Evolutionary conservation across 1,284 basidiomycete species (phyloP).

Genomic region (Veloporphyrellus conicus): DNA sequence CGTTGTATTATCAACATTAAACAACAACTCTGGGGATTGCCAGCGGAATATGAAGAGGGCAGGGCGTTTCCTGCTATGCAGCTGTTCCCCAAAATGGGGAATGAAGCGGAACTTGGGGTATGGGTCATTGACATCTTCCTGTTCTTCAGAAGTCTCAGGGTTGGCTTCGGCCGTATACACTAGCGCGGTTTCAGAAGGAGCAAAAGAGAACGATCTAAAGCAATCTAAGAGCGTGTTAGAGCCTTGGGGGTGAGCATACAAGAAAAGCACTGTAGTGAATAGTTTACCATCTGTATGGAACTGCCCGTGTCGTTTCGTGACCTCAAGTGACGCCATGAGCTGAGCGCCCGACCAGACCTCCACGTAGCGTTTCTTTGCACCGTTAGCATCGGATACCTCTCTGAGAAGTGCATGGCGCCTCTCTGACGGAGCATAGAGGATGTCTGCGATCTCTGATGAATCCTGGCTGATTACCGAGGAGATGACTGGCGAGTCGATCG

Average conservation of each 20-base stretch:
- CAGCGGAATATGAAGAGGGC: conserved; percentile 49
- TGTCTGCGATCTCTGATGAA: conserved; percentile 41
- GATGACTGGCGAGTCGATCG: conserved; percentile 14
- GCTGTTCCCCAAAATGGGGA: conserved; percentile 55
- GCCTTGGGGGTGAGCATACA: not conserved
- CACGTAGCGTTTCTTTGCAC: conserved; percentile 48
- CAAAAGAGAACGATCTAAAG: conserved; percentile 48
- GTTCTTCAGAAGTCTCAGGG: conserved; percentile 27
- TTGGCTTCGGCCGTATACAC: conserved; percentile 58
- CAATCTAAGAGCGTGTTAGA: conserved; percentile 39
- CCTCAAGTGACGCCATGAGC: conserved; percentile 47
- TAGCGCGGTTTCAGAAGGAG: conserved; percentile 47
- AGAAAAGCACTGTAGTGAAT: not conserved
- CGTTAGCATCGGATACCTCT: conserved; percentile 32
- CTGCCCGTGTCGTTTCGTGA: conserved; percentile 54
- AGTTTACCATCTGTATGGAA: conserved; percentile 59
- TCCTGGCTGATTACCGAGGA: conserved; percentile 36
- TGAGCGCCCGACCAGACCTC: conserved; percentile 55
- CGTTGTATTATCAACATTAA: not conserved
- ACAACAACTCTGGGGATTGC: conserved; percentile 15
- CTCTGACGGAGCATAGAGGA: conserved; percentile 44
- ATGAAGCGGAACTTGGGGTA: conserved; percentile 49
- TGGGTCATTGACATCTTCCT: conserved; percentile 33
- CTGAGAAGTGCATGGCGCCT: conserved; percentile 45
- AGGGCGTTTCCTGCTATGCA: conserved; percentile 47